phyloP scores from a whole-genome alignment of 192 early-diverging fungal genomes.

The Coemansia sp. region DNA sequence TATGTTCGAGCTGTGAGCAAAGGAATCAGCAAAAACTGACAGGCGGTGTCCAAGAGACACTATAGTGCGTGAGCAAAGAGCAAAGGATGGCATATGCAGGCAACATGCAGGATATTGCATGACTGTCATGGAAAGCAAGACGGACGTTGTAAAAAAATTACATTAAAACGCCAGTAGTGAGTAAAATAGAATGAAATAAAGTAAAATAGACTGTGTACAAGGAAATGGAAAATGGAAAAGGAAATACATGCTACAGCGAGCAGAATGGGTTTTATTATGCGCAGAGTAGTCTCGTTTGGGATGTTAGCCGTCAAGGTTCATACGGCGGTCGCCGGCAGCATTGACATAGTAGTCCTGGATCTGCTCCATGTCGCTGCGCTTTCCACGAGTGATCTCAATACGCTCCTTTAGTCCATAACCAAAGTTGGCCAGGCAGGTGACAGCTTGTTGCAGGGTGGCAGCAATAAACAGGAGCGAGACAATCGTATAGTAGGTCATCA shows the following conservation, averaged over 20 bases:
- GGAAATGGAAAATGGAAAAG: background rate
- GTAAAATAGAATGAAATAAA: background rate
- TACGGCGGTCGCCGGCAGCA: constrained; percentile 46
- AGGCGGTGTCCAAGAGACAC: no score
- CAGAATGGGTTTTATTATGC: background rate
- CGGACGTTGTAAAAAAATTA: no score
- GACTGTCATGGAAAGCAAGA: no score
- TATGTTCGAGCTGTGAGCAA: no score
- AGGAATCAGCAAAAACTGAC: background rate
- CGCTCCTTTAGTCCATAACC: constrained; percentile 47
- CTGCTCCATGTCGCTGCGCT: constrained; percentile 53
- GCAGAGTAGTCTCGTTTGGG: no score
- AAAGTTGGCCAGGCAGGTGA: constrained; percentile 48
- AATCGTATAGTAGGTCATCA: constrained; percentile 52
- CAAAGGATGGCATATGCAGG: no score
- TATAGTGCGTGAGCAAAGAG: no score
- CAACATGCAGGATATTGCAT: no score
- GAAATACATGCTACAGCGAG: background rate
- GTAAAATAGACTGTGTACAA: no score
- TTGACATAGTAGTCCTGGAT: constrained; percentile 53
- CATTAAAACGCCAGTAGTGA: background rate
- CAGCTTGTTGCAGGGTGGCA: constrained; percentile 38
- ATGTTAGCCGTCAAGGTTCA: constrained; percentile 48
- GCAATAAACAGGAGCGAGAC: constrained; percentile 34
- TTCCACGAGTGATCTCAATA: constrained; percentile 47